Conservation (phyloP, 2,329 filamentous ascomycete species). For the Pseudogymnoascus sp. region DNA sequence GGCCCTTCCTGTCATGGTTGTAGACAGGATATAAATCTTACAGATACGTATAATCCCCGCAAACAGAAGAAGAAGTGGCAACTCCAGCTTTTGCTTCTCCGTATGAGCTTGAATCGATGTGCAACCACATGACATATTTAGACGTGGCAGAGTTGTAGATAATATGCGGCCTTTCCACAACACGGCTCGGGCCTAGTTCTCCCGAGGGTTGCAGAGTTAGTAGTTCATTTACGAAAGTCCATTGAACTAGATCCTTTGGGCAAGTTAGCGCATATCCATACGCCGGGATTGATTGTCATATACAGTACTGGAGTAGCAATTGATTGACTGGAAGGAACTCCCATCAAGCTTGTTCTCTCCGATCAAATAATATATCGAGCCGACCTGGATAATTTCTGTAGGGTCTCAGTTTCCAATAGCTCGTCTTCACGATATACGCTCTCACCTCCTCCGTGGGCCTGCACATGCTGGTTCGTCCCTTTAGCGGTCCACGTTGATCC, state of each 20-base stretch:
- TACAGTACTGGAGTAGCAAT: constrained; percentile 54
- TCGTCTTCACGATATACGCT: constrained; percentile 33
- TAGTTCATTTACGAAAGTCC: constrained; percentile 53
- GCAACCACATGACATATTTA: constrained; percentile 63
- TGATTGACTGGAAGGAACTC: constrained; percentile 53
- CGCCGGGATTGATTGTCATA: not conserved
- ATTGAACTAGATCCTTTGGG: constrained; percentile 49
- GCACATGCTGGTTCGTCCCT: constrained; percentile 44
- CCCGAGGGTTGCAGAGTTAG: constrained; percentile 44
- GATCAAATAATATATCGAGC: constrained; percentile 47
- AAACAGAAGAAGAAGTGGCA: constrained; percentile 50
- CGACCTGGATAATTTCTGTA: not conserved
- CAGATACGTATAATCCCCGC: constrained; percentile 49
- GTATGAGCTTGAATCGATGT: constrained; percentile 56
- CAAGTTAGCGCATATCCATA: not conserved
- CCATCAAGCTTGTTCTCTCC: constrained; percentile 64
- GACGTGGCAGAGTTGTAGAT: constrained; percentile 56
- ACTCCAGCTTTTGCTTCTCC: constrained; percentile 57
- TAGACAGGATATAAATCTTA: constrained; percentile 14
- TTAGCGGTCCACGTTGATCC: constrained; percentile 26
- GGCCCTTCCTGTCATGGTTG: not conserved
- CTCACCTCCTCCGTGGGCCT: constrained; percentile 57
- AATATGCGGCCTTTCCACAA: constrained; percentile 62
- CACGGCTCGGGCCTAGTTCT: constrained; percentile 52
- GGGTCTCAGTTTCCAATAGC: not conserved